Conservation (phyloP, 768 basidiomycete species). For the Lentinula sp. region DNA sequence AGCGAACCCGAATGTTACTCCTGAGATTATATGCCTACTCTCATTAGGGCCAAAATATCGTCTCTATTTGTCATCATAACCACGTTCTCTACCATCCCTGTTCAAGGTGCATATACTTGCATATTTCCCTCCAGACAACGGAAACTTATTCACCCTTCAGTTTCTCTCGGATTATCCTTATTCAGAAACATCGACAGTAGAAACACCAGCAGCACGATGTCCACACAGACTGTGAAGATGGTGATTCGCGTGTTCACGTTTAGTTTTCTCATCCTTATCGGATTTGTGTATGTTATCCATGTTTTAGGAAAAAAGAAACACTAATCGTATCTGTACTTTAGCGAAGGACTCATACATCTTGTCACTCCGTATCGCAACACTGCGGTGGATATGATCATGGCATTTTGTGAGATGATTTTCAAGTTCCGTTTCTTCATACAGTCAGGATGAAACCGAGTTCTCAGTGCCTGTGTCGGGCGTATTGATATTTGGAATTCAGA, state of each 20-base stretch:
- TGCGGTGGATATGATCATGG: constrained; percentile 8
- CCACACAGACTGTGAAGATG: constrained; percentile 8
- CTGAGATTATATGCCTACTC: not conserved
- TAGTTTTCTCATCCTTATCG: constrained; percentile 8
- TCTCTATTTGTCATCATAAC: constrained; percentile 9
- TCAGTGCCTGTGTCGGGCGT: constrained; percentile 8
- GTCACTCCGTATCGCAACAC: not conserved
- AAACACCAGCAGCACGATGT: not conserved
- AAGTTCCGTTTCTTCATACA: not conserved
- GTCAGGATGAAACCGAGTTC: not conserved
- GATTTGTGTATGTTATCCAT: constrained; percentile 2
- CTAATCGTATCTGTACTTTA: not conserved
- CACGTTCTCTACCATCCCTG: constrained; percentile 6
- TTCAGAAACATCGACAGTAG: constrained; percentile 5
- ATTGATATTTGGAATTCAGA: constrained; percentile 9
- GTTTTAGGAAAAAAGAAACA: not conserved
- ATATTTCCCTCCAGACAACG: not conserved
- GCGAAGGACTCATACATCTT: constrained; percentile 6
- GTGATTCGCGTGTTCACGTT: constrained; percentile 9
- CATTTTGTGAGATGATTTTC: not conserved
- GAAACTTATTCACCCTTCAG: not conserved
- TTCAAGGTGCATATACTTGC: constrained; percentile 5
- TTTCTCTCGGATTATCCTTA: constrained; percentile 7
- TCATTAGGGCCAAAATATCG: constrained; percentile 3
- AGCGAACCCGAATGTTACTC: not conserved